phyloP scores from a whole-genome alignment of 2,329 filamentous ascomycete species.

The Zasmidium citrigriseum region DNA sequence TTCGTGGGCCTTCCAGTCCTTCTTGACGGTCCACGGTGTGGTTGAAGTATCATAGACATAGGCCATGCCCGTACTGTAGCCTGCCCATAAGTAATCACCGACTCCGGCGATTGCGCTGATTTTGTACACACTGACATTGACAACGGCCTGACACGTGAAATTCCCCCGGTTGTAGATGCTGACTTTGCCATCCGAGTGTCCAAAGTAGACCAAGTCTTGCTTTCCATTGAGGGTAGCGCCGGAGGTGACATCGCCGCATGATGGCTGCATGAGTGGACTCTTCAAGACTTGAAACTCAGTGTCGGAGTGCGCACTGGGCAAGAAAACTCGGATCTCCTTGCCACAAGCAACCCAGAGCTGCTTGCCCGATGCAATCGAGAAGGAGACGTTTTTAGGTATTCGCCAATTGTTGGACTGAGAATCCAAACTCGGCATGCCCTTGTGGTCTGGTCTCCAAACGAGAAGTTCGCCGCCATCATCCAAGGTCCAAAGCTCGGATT shows the following conservation, averaged over 20 bases:
- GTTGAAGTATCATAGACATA: constrained; percentile 85
- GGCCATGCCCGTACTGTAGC: constrained; percentile 90
- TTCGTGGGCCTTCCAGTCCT: constrained; percentile 92
- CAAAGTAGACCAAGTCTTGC: constrained; percentile 80
- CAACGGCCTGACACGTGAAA: constrained; percentile 73
- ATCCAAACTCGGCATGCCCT: constrained; percentile 73
- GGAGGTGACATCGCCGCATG: constrained; percentile 83
- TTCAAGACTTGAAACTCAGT: constrained; percentile 74
- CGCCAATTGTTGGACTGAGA: constrained; percentile 76
- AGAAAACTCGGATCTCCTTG: constrained; percentile 83
- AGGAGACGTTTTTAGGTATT: constrained; percentile 78
- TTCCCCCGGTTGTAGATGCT: constrained; percentile 83
- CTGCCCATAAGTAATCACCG: constrained; percentile 84
- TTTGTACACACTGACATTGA: constrained; percentile 91
- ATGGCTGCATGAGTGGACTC: constrained; percentile 68
- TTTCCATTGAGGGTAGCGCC: constrained; percentile 74
- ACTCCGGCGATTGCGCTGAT: constrained; percentile 84
- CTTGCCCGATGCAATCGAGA: constrained; percentile 82
- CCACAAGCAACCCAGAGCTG: constrained; percentile 86
- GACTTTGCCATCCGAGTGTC: constrained; percentile 90
- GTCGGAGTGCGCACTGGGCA: constrained; percentile 68
- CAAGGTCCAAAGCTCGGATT: constrained; percentile 88
- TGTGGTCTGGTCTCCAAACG: constrained; percentile 76
- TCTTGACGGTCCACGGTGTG: constrained; percentile 85
- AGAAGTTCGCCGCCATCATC: constrained; percentile 86